phyloP scores from a whole-genome alignment of 371 early-diverging fungal species.

The Mucor saturninus region DNA sequence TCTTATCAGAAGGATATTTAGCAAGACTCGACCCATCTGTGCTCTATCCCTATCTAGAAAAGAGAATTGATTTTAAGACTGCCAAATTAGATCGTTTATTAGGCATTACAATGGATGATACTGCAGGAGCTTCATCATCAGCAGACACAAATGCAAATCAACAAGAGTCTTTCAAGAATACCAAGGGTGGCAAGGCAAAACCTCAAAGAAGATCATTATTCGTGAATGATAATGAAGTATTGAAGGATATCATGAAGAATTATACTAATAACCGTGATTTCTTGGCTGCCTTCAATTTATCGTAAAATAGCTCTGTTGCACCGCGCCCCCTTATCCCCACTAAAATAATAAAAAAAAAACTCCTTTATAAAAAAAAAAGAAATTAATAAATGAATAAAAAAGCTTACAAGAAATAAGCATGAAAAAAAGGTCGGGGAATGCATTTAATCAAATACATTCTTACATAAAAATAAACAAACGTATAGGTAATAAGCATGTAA shows the following conservation, averaged over 20 bases:
- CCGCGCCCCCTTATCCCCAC: neutral
- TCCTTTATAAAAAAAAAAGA: neutral
- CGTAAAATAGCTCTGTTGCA: constrained; percentile 1
- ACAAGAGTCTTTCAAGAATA: neutral
- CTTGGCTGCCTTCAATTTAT: constrained; percentile 43
- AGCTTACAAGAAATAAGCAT: too few relatives aligned
- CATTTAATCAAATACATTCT: neutral
- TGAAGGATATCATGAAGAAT: constrained; percentile 52
- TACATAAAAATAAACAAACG: neutral
- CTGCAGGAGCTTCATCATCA: neutral
- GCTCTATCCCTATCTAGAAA: constrained; percentile 84
- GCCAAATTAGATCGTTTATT: constrained; percentile 67
- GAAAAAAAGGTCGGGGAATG: neutral
- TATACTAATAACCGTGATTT: constrained; percentile 45
- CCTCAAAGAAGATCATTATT: constrained; percentile 50
- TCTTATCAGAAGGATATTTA: constrained; percentile 83
- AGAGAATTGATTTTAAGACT: constrained; percentile 85
- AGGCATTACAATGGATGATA: constrained; percentile 47
- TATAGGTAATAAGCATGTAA: too few relatives aligned
- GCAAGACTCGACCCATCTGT: constrained; percentile 77
- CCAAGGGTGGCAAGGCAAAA: constrained; percentile 10
- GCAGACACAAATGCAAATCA: constrained; percentile 17
- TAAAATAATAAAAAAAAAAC: neutral
- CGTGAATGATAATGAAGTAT: constrained; percentile 53
- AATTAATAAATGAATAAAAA: too few relatives aligned